Base-by-base conservation (phyloP, 176 grass and related monocot species). In the Areca catechu region DNA sequence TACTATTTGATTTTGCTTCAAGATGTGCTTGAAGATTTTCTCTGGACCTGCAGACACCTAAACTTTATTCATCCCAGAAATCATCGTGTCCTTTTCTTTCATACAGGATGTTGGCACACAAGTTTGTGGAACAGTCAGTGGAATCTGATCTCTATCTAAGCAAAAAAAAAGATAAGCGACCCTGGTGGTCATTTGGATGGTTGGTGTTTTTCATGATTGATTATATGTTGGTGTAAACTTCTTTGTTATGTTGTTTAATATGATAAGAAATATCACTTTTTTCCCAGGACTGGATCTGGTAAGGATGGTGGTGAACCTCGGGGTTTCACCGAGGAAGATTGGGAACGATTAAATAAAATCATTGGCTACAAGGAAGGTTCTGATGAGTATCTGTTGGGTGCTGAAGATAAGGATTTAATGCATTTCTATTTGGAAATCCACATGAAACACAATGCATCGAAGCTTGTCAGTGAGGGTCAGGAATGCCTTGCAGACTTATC, bases 141-240 rank as follows among this genome's bases (percentile, higher is more conserved):
- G 76, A 81, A 76, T 77, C 73, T 18, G 64, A 89, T 68, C 75
- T 82, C 28, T 56, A 69, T 77, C 70, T 56, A 69, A 68, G 57
- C 43, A 84, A 90, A 62, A 64, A 84, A 77, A 90, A 86, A 37
- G 62, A 76, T 25, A 69, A 83, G 74, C 76, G 74, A 34, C 82
- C 92, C 20, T 96, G 92, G 92, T 96, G 92, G 92, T 86, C 92
- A 64, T 90, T 96, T 87, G 83, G 83, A 83, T 87, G 83, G 80
- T 87, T 80, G 66, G 48, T 75, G 23, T 34, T 43, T 7, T 27
- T 18, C 16, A 3, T 25, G 16, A 9, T 60, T 7, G 7, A 30
- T 24, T 60, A 60, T 60, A 28, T 29, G 29, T 22, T 30, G 15
- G 10, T 60, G 15, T 3, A 34, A 2, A 17, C n/a, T 59, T 9